Conservation (phyloP, 2,329 filamentous ascomycete species). For the Akanthomyces uredinophilus region DNA sequence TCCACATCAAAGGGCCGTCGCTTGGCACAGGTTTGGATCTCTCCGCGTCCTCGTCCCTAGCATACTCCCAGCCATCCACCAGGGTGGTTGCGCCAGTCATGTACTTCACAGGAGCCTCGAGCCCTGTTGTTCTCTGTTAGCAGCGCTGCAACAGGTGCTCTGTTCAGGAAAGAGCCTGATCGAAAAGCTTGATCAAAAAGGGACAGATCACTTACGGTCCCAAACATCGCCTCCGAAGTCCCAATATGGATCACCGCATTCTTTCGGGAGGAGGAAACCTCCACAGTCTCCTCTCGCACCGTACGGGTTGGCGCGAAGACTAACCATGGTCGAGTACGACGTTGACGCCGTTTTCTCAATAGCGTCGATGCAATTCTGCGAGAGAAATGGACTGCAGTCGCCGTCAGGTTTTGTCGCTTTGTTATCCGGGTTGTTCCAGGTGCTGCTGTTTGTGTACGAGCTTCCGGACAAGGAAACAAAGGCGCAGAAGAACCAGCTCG, state of each 20-base stretch:
- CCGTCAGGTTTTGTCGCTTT: not conserved
- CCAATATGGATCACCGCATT: not conserved
- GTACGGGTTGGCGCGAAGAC: not conserved
- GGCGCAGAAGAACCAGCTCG: slow-evolving; percentile 3
- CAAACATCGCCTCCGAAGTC: not conserved
- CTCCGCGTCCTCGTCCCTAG: not conserved
- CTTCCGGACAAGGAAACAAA: not conserved
- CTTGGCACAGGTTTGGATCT: not conserved
- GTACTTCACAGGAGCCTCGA: not conserved
- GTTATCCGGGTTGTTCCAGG: not conserved
- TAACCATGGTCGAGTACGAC: not conserved
- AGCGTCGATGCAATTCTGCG: not conserved
- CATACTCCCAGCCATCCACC: not conserved
- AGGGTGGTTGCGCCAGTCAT: not conserved
- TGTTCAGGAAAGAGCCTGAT: not conserved
- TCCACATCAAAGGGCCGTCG: not conserved
- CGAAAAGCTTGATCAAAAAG: no score
- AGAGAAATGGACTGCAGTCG: slow-evolving; percentile 4
- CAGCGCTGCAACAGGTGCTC: not conserved
- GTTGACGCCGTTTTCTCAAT: slow-evolving; percentile 5
- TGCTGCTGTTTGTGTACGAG: not conserved
- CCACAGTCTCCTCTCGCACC: not conserved
- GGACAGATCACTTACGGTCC: not conserved
- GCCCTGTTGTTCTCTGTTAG: not conserved
- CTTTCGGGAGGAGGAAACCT: not conserved